Conservation (phyloP, 2,329 filamentous ascomycete genomes). For the Monosporascus sp. region DNA sequence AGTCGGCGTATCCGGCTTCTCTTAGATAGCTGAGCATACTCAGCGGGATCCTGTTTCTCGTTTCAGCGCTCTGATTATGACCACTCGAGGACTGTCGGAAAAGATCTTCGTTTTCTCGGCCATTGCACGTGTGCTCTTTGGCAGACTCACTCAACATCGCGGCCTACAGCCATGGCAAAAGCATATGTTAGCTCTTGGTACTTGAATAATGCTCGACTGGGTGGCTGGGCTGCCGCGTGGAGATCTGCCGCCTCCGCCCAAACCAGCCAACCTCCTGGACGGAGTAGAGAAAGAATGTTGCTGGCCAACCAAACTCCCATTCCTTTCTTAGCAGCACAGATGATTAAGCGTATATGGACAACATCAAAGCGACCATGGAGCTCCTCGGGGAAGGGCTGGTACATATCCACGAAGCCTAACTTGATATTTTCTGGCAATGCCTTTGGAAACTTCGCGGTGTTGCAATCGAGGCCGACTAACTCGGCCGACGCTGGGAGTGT, state of each 20-base stretch:
- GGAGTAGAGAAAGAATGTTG: slow-evolving; percentile 7
- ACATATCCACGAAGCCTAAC: slow-evolving; percentile 5
- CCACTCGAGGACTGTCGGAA: too few species aligned
- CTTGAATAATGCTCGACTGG: slow-evolving; percentile 6
- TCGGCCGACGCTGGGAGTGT: slow-evolving; percentile 7
- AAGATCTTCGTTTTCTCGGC: too few species aligned
- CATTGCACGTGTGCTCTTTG: background rate
- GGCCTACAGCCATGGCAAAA: slow-evolving; percentile 8
- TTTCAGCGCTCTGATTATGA: background rate
- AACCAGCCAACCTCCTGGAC: slow-evolving; percentile 11
- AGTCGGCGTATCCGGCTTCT: slow-evolving; percentile 10
- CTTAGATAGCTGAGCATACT: slow-evolving; percentile 9
- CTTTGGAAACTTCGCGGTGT: slow-evolving; percentile 10
- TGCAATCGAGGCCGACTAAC: slow-evolving; percentile 11
- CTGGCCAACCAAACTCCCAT: background rate
- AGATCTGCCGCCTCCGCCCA: slow-evolving; percentile 2
- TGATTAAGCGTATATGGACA: slow-evolving; percentile 10
- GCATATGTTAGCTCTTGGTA: slow-evolving; percentile 10
- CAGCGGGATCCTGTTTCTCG: slow-evolving; percentile 5
- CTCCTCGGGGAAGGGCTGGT: slow-evolving; percentile 8
- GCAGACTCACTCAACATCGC: slow-evolving; percentile 9
- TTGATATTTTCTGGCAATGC: slow-evolving; percentile 5
- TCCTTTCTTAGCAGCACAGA: slow-evolving; percentile 8
- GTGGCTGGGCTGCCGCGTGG: background rate
- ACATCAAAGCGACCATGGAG: slow-evolving; percentile 8